Conservation (phyloP, 31 red algal species). For the Asparagopsis taxiformis region DNA sequence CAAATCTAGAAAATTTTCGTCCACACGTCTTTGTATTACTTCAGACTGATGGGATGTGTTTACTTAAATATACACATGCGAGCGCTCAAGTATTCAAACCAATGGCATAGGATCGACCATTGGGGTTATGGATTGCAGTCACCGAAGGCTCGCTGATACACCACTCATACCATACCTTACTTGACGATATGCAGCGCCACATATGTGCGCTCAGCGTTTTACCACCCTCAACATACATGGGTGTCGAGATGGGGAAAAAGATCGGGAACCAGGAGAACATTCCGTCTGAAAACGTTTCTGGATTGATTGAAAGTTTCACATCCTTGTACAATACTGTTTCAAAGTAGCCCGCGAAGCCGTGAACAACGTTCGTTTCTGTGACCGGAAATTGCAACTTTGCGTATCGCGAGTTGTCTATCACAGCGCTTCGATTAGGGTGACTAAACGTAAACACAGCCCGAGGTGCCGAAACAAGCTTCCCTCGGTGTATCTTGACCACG, state of each 20-base stretch:
- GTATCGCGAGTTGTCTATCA: conserved; percentile 78
- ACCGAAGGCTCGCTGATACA: conserved; percentile 54
- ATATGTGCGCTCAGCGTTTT: conserved; percentile 58
- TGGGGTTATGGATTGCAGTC: conserved; percentile 77
- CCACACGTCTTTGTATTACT: too few species aligned
- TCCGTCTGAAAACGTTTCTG: conserved; percentile 60
- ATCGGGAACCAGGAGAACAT: conserved; percentile 99
- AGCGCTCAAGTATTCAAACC: conserved; percentile 32
- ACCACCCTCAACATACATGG: conserved; percentile 66
- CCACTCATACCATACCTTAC: conserved; percentile 88
- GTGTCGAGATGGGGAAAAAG: conserved; percentile 70
- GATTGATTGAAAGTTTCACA: conserved; percentile 79
- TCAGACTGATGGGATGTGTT: background rate
- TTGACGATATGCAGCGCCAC: conserved; percentile 58
- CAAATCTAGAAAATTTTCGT: too few species aligned
- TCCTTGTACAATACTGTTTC: conserved; percentile 79
- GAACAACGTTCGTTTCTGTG: conserved; percentile 75
- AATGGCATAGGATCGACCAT: conserved; percentile 64
- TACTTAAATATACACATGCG: conserved; percentile 1
- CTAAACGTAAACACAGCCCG: conserved; percentile 78
- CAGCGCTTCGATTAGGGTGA: conserved; percentile 56
- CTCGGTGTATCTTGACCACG: conserved; percentile 93
- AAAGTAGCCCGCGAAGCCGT: conserved; percentile 96
- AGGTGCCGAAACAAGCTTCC: conserved; percentile 56
- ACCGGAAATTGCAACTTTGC: conserved; percentile 65